Conservation (phyloP, 2,329 filamentous ascomycete species). For the Claviceps cyperi region DNA sequence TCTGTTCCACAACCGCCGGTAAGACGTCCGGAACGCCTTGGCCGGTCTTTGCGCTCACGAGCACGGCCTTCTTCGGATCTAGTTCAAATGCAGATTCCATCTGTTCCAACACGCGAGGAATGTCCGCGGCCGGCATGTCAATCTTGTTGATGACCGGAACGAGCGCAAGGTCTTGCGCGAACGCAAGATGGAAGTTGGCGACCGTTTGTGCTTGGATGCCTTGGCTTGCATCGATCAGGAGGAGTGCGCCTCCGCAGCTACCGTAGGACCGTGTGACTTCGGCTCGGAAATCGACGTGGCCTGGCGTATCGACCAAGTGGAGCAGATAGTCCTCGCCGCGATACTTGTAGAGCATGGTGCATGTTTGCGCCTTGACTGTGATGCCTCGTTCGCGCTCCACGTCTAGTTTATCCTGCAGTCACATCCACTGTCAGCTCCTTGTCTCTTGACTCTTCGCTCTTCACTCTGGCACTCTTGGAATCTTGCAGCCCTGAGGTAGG, state of each 20-base stretch:
- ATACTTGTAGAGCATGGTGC: conserved; percentile 90
- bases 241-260: conserved; percentile 80
- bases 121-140: conserved; percentile 78
- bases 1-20: conserved; percentile 69
- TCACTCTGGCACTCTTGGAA: no score
- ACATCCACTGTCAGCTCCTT: not conserved
- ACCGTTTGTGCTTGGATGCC: conserved; percentile 96
- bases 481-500: no score
- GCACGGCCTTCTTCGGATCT: conserved; percentile 53
- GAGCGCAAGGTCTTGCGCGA: conserved; percentile 73
- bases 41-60: conserved; percentile 87
- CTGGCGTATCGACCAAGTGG: conserved; percentile 91
- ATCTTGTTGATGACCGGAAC: conserved; percentile 96
- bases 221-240: conserved; percentile 91
- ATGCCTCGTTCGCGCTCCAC: conserved; percentile 60
- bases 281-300: conserved; percentile 93
- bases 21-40: conserved; percentile 73
- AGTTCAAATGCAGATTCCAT: conserved; percentile 79
- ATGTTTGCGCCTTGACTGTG: conserved; percentile 97
- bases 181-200: conserved; percentile 95
- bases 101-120: conserved; percentile 74
- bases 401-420: conserved; percentile 55
- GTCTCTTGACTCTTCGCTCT: no score
- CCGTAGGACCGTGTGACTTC: conserved; percentile 94
- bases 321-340: conserved; percentile 78